phyloP scores from a whole-genome alignment of 371 early-diverging fungal genomes.

The Entomophthora muscae region DNA sequence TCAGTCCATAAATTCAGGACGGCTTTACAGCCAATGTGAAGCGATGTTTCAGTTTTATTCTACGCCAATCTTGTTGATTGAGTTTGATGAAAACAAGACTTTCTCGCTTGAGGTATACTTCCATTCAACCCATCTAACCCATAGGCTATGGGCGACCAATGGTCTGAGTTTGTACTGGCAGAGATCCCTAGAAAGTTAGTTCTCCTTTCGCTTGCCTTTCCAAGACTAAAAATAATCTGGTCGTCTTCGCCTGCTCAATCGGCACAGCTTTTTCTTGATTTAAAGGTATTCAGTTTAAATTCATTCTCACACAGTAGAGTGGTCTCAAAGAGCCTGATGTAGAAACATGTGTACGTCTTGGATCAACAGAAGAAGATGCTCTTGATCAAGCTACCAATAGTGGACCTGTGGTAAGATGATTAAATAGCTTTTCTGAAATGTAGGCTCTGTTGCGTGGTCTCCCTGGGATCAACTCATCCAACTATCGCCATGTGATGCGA shows the following conservation, averaged over 20 bases:
- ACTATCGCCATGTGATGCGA: conserved; percentile 53
- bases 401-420: conserved; percentile 34
- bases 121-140: neutral
- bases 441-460: conserved; percentile 60
- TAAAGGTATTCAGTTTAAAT: conserved; percentile 39
- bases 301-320: conserved; percentile 21
- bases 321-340: conserved; percentile 52
- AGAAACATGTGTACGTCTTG: conserved; percentile 44
- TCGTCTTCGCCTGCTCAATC: conserved; percentile 71
- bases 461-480: conserved; percentile 64
- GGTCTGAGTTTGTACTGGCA: conserved; percentile 27
- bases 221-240: conserved; percentile 77
- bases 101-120: conserved; percentile 41
- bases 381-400: conserved; percentile 42
- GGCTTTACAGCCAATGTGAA: conserved; percentile 83
- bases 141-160: conserved; percentile 19
- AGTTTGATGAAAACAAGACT: conserved; percentile 75
- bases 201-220: conserved; percentile 67
- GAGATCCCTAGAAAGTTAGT: conserved; percentile 59
- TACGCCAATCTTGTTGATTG: conserved; percentile 73
- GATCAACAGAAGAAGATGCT: conserved; percentile 42
- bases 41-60: conserved; percentile 75
- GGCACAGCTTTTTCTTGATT: conserved; percentile 68
- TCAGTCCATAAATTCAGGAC: conserved; percentile 63
- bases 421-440: conserved; percentile 2